Base-by-base conservation (phyloP, 805 yeast species). In the Nakazawaea pomicola region DNA sequence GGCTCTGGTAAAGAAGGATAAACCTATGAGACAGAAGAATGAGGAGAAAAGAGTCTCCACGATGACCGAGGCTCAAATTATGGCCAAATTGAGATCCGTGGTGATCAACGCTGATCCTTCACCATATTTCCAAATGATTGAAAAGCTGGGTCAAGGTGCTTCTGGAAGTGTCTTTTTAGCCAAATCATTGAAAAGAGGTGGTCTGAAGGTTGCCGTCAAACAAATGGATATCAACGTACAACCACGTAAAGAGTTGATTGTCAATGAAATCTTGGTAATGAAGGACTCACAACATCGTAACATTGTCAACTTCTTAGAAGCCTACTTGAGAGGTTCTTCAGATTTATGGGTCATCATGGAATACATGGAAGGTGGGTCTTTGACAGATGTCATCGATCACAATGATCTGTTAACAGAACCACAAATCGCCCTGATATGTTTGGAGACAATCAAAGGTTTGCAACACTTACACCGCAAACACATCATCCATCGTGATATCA, bases 271-370 rank as follows among this genome's bases (percentile, higher is more conserved):
- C 51, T 65, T 91, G 51, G 97, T 93, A 18, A 93, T 93, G 99
- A 88, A 88, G 59, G 97, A 89, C 55, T 82, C 95, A 12, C 90
- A 85, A 48, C 98, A 93, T 64, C 82, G 84, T 46, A 93, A 93
- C 58, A 93, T 93, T 62, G 99, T 93, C 44, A 93, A 91, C 59
- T 93, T 87, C 62, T 64, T 93, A 46, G 98, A 91, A 56, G 88
- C 96, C 1, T 95, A 87, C 55, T 65, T 91, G 47, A 73, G 89
- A 41, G 87, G 88, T 4, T 68, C 72, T 36, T 73, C 76, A 45
- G 97, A 93, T 55, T 68, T 93, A 46, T 91, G 98, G 96, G 99
- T 93, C n/a, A 85, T 95, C 24, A 93, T 93, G 99, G 99, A 93
- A 62, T 95, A 80, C 60, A 93, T 93, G 99, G 97, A 95, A 65